Evolutionary conservation across 345 rosid species (phyloP).

Genomic region (Corymbia maculata): DNA sequence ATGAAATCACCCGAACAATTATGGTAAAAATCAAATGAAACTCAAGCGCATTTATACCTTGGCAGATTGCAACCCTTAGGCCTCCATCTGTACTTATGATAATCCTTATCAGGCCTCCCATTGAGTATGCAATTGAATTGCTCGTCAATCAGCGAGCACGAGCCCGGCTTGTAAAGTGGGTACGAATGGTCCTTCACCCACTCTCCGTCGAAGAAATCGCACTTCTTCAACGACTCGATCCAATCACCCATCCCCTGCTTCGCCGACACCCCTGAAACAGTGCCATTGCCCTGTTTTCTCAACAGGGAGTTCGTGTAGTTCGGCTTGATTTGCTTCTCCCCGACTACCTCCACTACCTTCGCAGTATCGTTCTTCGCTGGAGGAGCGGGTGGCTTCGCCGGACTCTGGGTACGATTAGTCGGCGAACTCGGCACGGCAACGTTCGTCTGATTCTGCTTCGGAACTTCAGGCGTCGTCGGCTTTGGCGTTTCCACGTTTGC

Average conservation of each 20-base stretch:
- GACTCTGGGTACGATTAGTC: background rate
- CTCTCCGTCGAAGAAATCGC: slow-evolving; percentile 77
- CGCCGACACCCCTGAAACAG: slow-evolving; percentile 1
- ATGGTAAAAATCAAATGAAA: background rate
- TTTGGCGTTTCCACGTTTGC: background rate
- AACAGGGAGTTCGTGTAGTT: slow-evolving; percentile 26
- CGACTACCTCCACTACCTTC: slow-evolving; percentile 6
- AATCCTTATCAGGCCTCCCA: slow-evolving; percentile 73
- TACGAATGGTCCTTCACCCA: slow-evolving; percentile 88
- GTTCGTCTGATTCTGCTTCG: background rate
- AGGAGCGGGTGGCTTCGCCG: background rate
- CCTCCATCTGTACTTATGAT: slow-evolving; percentile 78
- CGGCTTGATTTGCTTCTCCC: slow-evolving; percentile 7
- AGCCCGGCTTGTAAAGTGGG: slow-evolving; percentile 86
- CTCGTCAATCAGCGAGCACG: slow-evolving; percentile 75
- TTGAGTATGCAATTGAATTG: slow-evolving; percentile 74
- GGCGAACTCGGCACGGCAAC: slow-evolving; percentile 5
- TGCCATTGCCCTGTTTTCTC: slow-evolving; percentile 31
- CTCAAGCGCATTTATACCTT: slow-evolving; percentile 24
- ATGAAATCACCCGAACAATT: background rate
- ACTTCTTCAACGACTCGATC: slow-evolving; percentile 42
- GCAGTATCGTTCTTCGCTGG: slow-evolving; percentile 1
- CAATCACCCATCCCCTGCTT: slow-evolving; percentile 30
- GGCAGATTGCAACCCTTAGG: slow-evolving; percentile 79
- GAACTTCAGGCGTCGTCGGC: background rate